phyloP scores from a whole-genome alignment of 305 asterid genomes.

The Fraxinus baroniana region DNA sequence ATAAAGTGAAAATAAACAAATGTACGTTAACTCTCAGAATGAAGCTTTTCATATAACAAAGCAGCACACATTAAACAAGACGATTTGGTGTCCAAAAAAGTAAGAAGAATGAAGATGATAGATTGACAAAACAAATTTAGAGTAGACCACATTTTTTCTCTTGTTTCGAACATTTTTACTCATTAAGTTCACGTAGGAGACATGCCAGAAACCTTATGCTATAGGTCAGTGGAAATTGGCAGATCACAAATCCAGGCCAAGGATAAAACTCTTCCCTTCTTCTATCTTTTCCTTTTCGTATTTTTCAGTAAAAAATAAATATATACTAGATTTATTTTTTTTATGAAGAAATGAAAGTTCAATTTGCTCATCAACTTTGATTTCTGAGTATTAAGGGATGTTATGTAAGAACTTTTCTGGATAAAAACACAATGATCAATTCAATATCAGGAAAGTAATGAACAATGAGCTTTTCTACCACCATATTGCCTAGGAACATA shows the following conservation, averaged over 20 bases:
- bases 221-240: not conserved
- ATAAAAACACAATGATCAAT: not conserved
- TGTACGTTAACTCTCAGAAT: not conserved
- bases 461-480: not conserved
- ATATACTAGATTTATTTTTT: not conserved
- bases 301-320: not conserved
- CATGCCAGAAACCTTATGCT: not conserved
- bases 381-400: not conserved
- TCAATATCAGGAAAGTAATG: not conserved
- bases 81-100: not conserved
- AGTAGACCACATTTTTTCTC: not conserved
- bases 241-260: not conserved
- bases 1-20: not conserved
- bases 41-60: not conserved
- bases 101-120: not conserved
- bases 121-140: not conserved
- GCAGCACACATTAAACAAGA: not conserved
- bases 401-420: not conserved
- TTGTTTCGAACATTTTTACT: not conserved
- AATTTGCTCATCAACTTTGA: not conserved
- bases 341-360: not conserved
- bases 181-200: not conserved
- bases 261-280: not conserved
- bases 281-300: not conserved
- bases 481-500: not conserved